Base-by-base conservation (phyloP, 2,329 filamentous ascomycete genomes). In the Trichoderma endophyticum region DNA sequence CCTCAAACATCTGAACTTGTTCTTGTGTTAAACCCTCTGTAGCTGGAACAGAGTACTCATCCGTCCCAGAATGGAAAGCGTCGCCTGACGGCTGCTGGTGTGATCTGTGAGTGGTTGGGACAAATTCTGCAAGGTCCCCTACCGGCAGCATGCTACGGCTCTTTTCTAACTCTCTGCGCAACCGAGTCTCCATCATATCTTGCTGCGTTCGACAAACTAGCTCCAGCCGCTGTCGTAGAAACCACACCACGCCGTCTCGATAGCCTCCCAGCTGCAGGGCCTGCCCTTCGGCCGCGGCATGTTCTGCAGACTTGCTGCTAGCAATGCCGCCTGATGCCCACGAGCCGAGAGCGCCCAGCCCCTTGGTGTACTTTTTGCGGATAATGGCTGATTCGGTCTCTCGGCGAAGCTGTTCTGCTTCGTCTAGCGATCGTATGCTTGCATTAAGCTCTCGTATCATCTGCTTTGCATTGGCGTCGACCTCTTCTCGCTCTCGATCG, bases 1-100 rank as follows among this genome's bases (percentile, higher is more conserved):
- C 89, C 76, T 95, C 95, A 83, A 99, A 98, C 79, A 97, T 88
- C 80, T 98, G 95, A 67, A 96, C 84, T 81, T 98, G 95, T 79
- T 98, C 94, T 26, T 90, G 86, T 21, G 92, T 93, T 73, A 98
- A 84, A 74, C 90, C 88, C 56, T 89, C 82, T 65, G 82, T 77
- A 34, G 74, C 65, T 18, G 75, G 63, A 30, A 73, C 67, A 3
- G 75, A 73, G 63, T 71, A 24, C 30, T 59, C 60, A 6, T 51
- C 67, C 48, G 61, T n/a, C 1, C 66, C 39, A 18, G 54, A 5
- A 5, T 14, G 9, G 5, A 26, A 39, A n/a, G 70, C 26, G 11
- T 61, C 26, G 15, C 56, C 36, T 6, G 51, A 7, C 24, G 51
- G 4, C 39, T 39, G 56, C 32, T 28, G 72, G 21, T 60, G 71